These are phyloP conservation scores for Cruciata laevipes DNA, from an alignment of 257 asterid species.

Conservation along the genomic window DNA sequence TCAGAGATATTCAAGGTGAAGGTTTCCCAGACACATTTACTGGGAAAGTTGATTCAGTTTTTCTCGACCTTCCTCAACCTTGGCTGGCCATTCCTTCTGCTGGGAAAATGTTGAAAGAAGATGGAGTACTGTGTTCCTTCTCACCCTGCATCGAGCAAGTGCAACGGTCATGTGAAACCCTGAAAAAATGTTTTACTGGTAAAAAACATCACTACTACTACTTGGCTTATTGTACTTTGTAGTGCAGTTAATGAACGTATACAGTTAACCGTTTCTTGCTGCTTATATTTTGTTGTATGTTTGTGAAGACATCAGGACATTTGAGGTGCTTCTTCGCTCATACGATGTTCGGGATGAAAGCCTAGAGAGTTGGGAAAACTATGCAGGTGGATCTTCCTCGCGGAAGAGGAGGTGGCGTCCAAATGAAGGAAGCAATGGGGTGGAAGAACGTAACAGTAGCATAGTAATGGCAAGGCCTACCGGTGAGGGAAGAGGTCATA, in stretches of 20 bases:
- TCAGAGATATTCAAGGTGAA: slow-evolving; percentile 87
- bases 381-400: slow-evolving; percentile 30
- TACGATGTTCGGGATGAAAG: slow-evolving; percentile 72
- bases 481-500: slow-evolving; percentile 86
- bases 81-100: slow-evolving; percentile 97
- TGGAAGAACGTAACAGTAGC: slow-evolving; percentile 38
- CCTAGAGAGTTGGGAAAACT: slow-evolving; percentile 48
- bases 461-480: slow-evolving; percentile 48
- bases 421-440: slow-evolving; percentile 28
- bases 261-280: background rate
- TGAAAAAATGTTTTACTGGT: slow-evolving; percentile 66
- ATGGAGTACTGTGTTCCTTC: slow-evolving; percentile 86
- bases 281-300: slow-evolving; percentile 14
- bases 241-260: background rate
- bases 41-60: slow-evolving; percentile 70
- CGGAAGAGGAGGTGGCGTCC: slow-evolving; percentile 69
- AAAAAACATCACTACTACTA: slow-evolving; percentile 8
- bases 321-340: slow-evolving; percentile 75
- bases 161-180: slow-evolving; percentile 73
- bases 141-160: slow-evolving; percentile 99
- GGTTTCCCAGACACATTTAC: slow-evolving; percentile 81
- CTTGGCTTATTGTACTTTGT: background rate
- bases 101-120: slow-evolving; percentile 83
- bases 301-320: slow-evolving; percentile 69
- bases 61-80: slow-evolving; percentile 95